Conservation (phyloP, 352 stramenopile species). For the Phytophthora palmivora region DNA sequence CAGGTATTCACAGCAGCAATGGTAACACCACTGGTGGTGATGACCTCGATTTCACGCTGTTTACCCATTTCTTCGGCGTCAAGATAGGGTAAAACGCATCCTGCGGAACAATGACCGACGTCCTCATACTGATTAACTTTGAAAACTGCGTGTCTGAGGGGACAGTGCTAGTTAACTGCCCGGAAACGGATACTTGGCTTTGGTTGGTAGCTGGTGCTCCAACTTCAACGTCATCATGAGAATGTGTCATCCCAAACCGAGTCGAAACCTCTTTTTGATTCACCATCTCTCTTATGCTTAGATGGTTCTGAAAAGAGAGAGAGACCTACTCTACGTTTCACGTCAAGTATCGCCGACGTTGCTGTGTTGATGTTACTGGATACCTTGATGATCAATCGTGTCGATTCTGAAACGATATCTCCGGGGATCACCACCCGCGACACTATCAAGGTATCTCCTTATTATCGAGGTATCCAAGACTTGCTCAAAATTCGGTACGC, state of each 20-base stretch:
- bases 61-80: conserved; percentile 3
- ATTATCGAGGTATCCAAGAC: conserved; percentile 2
- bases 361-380: too few species aligned
- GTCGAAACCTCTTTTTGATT: too few species aligned
- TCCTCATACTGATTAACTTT: conserved; percentile 17
- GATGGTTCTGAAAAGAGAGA: too few species aligned
- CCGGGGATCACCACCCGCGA: neutral
- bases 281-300: too few species aligned
- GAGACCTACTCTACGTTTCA: too few species aligned
- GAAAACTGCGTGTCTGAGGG: conserved; percentile 10
- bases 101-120: conserved; percentile 15
- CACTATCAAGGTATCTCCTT: conserved; percentile 6
- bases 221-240: too few species aligned
- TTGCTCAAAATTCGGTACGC: neutral
- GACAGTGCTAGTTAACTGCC: conserved; percentile 14
- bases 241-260: too few species aligned
- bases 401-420: neutral
- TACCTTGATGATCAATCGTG: neutral
- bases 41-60: conserved; percentile 3
- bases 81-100: conserved; percentile 3
- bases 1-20: conserved; percentile 19
- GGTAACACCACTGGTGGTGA: conserved; percentile 14
- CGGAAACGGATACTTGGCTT: conserved; percentile 14
- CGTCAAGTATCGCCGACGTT: too few species aligned
- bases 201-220: neutral